These are phyloP conservation scores for Sporobolomyces phaffii DNA, from an alignment of 768 basidiomycete genomes.

Conservation along the genomic window DNA sequence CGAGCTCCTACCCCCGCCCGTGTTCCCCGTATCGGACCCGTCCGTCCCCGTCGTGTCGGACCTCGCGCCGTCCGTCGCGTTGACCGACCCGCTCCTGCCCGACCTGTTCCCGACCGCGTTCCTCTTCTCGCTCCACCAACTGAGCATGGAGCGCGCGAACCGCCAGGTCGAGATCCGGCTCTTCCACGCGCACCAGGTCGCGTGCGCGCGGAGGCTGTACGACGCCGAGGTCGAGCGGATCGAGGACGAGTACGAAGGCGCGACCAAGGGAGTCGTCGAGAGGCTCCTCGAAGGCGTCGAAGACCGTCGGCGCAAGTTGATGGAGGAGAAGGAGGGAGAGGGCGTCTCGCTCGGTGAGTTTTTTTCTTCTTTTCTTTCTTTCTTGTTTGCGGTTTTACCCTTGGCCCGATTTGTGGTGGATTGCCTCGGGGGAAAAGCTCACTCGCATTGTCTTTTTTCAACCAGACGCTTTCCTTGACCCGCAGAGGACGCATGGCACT, in stretches of 20 bases:
- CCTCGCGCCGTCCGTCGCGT: constrained; percentile 34
- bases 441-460: no score
- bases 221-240: constrained; percentile 49
- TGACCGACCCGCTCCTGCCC: constrained; percentile 38
- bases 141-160: constrained; percentile 48
- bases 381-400: no score
- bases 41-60: constrained; percentile 31
- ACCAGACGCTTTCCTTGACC: constrained; percentile 31
- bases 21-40: constrained; percentile 34
- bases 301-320: constrained; percentile 47
- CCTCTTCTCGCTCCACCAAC: constrained; percentile 47
- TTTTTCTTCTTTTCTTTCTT: background rate
- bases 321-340: constrained; percentile 51
- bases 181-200: constrained; percentile 48
- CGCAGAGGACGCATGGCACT: constrained; percentile 24
- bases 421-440: no score
- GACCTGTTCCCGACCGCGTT: constrained; percentile 42
- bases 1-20: constrained; percentile 35
- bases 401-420: no score
- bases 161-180: constrained; percentile 46
- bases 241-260: constrained; percentile 49
- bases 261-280: constrained; percentile 47
- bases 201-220: constrained; percentile 46
- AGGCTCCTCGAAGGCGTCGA: constrained; percentile 48
- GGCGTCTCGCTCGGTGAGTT: constrained; percentile 48